Conservation (phyloP, 371 early-diverging fungal species). For the Zychaea mexicana region DNA sequence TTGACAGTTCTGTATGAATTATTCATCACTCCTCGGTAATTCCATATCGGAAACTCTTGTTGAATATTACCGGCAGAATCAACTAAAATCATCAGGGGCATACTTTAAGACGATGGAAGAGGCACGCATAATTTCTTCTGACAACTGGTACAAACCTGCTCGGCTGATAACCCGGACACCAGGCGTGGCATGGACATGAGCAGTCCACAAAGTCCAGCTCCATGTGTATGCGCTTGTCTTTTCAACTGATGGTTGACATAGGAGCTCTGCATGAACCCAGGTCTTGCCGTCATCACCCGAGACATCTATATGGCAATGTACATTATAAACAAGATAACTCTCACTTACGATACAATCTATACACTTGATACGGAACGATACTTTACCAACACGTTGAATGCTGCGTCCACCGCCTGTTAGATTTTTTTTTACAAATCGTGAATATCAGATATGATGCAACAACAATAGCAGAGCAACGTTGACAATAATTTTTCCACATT, state of each 20-base stretch:
- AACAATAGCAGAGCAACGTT: too few relatives aligned
- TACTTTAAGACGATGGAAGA: background rate
- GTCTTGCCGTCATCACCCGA: constrained; percentile 82
- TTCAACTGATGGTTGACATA: constrained; percentile 33
- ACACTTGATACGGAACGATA: background rate
- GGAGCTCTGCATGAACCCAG: constrained; percentile 67
- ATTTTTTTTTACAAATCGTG: too few relatives aligned
- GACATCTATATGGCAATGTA: constrained; percentile 52
- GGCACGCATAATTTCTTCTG: background rate
- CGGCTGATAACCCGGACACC: constrained; percentile 60
- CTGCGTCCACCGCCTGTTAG: constrained; percentile 52
- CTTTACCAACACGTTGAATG: constrained; percentile 69
- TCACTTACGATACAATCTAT: too few relatives aligned
- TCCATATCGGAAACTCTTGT: constrained; percentile 80
- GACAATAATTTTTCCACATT: too few relatives aligned
- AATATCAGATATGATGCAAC: too few relatives aligned
- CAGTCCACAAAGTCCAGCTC: constrained; percentile 84
- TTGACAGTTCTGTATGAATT: constrained; percentile 57
- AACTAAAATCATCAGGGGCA: constrained; percentile 43
- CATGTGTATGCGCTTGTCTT: constrained; percentile 44
- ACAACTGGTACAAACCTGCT: constrained; percentile 62
- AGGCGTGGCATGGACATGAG: constrained; percentile 33
- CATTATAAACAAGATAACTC: background rate
- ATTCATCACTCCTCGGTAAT: constrained; percentile 85
- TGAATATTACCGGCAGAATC: constrained; percentile 80